phyloP scores from a whole-genome alignment of 139 green algal species.

The Micractinium conductrix region DNA sequence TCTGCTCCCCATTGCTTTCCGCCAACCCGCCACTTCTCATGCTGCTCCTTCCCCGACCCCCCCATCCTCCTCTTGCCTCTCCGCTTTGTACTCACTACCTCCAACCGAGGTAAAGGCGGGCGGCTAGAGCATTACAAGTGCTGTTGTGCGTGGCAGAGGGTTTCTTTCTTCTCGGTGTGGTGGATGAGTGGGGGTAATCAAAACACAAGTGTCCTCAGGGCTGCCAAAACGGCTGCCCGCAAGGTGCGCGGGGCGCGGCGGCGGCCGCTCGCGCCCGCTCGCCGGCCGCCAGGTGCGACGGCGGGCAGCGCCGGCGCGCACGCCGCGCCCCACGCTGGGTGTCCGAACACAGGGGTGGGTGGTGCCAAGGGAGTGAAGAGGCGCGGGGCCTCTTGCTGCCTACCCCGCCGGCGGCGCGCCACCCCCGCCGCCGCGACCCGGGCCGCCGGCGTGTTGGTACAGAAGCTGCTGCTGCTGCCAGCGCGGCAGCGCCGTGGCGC shows the following conservation, averaged over 20 bases:
- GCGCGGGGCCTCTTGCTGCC: neutral
- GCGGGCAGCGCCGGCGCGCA: neutral
- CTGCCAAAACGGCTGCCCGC: neutral
- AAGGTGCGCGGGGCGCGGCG: neutral
- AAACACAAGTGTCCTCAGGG: neutral
- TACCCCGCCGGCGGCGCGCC: neutral
- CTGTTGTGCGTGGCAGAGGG: neutral
- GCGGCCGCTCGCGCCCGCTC: neutral
- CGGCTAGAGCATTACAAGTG: constrained; percentile 4
- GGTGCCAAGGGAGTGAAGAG: neutral
- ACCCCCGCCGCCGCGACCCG: neutral
- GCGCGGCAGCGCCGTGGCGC: neutral
- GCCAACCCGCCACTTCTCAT: neutral
- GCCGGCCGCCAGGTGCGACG: constrained; percentile 9
- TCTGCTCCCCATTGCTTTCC: neutral
- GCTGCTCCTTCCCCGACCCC: no score
- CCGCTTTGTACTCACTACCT: no score
- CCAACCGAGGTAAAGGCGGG: neutral
- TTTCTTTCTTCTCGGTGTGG: constrained; percentile 19
- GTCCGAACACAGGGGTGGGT: neutral
- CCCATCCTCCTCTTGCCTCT: no score
- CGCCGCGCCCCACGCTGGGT: neutral
- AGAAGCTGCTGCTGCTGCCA: constrained; percentile 23
- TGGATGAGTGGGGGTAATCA: constrained; percentile 10
- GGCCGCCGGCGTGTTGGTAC: constrained; percentile 11